Percentiles rank a stretch among this genome's conserved stretches.
phyloP scores from a whole-genome alignment of 2,329 filamentous ascomycete species.

The Daldinia sp. region DNA sequence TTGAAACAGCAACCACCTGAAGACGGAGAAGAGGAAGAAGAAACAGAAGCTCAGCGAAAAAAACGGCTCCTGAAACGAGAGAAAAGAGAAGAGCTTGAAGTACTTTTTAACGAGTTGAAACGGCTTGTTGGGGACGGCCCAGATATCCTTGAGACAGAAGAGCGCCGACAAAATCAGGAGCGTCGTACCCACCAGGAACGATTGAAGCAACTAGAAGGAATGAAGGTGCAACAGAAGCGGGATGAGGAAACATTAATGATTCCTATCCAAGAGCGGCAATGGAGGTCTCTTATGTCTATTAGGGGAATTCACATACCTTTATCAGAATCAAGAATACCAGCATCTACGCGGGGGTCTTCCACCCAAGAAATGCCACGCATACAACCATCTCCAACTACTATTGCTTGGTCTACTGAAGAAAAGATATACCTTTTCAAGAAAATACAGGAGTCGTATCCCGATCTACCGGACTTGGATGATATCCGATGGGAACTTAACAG shows the following conservation, averaged over 20 bases:
- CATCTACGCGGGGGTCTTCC: conserved; percentile 18
- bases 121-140: conserved; percentile 27
- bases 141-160: conserved; percentile 32
- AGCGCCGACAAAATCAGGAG: conserved; percentile 19
- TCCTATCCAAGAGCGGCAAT: conserved; percentile 35
- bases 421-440: conserved; percentile 38
- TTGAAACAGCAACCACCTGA: conserved; percentile 14
- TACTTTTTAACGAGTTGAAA: conserved; percentile 29
- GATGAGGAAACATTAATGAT: conserved; percentile 29
- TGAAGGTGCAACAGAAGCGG: conserved; percentile 21
- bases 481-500: conserved; percentile 38
- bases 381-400: neutral
- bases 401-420: conserved; percentile 42
- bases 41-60: neutral
- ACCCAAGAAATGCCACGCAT: neutral
- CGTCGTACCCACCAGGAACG: conserved; percentile 6
- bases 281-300: conserved; percentile 36
- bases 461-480: conserved; percentile 34
- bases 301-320: conserved; percentile 25
- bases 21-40: neutral
- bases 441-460: conserved; percentile 41
- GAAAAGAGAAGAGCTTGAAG: conserved; percentile 34
- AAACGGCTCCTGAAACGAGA: conserved; percentile 2
- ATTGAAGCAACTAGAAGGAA: conserved; percentile 31
- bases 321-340: conserved; percentile 24